Conservation (phyloP, 805 yeast genomes). For the Tetrapisispora fleetii region DNA sequence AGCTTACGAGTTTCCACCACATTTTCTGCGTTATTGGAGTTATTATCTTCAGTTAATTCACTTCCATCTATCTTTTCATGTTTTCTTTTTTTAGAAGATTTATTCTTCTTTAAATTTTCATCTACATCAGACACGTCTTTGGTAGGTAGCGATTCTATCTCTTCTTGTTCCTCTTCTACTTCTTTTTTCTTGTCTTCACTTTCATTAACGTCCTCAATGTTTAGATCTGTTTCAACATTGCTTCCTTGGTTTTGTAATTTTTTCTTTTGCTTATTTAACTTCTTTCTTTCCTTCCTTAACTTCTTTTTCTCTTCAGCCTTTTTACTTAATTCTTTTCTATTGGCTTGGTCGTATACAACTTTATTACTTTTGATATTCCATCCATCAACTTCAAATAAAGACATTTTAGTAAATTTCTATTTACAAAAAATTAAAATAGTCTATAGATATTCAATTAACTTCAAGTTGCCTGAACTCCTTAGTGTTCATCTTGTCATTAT, state of each 20-base stretch:
- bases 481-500: not conserved
- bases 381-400: conserved; percentile 71
- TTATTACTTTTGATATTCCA: conserved; percentile 57
- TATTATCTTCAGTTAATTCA: conserved; percentile 3
- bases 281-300: conserved; percentile 16
- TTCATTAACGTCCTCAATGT: not conserved
- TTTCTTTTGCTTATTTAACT: conserved; percentile 7
- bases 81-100: conserved; percentile 6
- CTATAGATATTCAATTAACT: no score
- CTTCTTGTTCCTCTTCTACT: conserved; percentile 2
- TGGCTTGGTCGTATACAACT: conserved; percentile 39
- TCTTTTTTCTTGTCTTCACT: conserved; percentile 2
- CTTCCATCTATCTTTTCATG: conserved; percentile 3
- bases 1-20: conserved; percentile 32
- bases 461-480: no score
- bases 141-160: conserved; percentile 7
- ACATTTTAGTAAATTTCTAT: conserved; percentile 37
- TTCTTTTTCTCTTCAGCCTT: conserved; percentile 15
- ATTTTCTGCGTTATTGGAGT: conserved; percentile 3
- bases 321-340: conserved; percentile 20
- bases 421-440: no score
- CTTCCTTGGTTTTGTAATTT: conserved; percentile 3
- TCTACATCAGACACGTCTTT: conserved; percentile 1
- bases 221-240: not conserved
- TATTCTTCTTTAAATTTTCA: not conserved